Conservation (phyloP, 805 yeast species). For the Ogataea neopini region DNA sequence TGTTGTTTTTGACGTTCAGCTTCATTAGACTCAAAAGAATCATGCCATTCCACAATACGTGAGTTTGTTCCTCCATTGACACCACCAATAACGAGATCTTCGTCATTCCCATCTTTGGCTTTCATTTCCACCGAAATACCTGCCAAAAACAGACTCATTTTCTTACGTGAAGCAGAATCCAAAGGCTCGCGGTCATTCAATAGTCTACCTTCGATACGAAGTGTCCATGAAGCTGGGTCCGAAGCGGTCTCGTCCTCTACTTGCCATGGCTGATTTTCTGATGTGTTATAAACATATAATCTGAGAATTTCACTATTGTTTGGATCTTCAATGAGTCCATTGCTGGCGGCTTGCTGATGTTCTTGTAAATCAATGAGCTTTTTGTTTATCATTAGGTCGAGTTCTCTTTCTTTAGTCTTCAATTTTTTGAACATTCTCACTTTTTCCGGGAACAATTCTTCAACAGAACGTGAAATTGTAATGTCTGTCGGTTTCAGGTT, state of each 20-base stretch:
- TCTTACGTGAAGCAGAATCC: constrained; percentile 51
- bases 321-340: constrained; percentile 40
- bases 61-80: constrained; percentile 36
- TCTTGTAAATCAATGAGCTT: constrained; percentile 87
- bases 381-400: constrained; percentile 80
- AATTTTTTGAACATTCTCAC: constrained; percentile 70
- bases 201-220: constrained; percentile 84
- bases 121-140: constrained; percentile 80
- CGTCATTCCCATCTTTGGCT: constrained; percentile 30
- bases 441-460: constrained; percentile 40
- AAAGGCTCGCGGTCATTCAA: constrained; percentile 48
- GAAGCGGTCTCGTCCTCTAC: constrained; percentile 21
- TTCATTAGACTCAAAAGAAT: constrained; percentile 43
- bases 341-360: constrained; percentile 47
- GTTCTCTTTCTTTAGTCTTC: constrained; percentile 74
- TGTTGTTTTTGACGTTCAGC: constrained; percentile 38
- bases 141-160: constrained; percentile 78
- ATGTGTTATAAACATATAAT: constrained; percentile 77
- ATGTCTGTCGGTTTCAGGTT: constrained; percentile 39
- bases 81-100: constrained; percentile 23
- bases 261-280: constrained; percentile 92
- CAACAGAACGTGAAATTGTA: constrained; percentile 33
- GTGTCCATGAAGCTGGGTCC: constrained; percentile 66
- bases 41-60: constrained; percentile 86
- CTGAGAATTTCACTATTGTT: constrained; percentile 64